phyloP scores from a whole-genome alignment of 2,329 filamentous ascomycete species.

The Parasarocladium wereldwijsianum region DNA sequence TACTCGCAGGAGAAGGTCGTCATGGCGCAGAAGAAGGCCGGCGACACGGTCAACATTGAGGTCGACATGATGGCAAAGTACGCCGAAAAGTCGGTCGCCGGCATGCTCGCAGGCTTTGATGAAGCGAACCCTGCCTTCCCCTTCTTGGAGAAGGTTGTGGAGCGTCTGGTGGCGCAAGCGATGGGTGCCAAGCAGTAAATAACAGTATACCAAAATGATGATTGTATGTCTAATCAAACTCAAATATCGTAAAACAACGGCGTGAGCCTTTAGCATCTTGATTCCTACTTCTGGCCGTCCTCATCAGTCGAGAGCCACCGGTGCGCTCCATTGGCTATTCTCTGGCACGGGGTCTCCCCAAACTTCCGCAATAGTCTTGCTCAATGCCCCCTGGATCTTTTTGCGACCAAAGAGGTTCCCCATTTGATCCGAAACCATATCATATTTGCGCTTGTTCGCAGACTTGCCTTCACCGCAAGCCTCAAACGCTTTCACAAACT shows the following conservation, averaged over 20 bases:
- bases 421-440: slow-evolving; percentile 44
- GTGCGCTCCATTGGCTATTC: no score
- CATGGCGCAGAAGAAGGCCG: slow-evolving; percentile 60
- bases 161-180: slow-evolving; percentile 58
- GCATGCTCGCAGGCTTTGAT: slow-evolving; percentile 43
- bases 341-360: slow-evolving; percentile 41
- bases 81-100: slow-evolving; percentile 76
- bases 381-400: slow-evolving; percentile 51
- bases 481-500: slow-evolving; percentile 57
- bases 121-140: slow-evolving; percentile 30
- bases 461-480: slow-evolving; percentile 31
- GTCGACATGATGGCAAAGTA: slow-evolving; percentile 82
- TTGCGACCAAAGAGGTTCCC: slow-evolving; percentile 48
- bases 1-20: slow-evolving; percentile 93
- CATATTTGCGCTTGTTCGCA: slow-evolving; percentile 40
- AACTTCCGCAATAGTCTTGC: slow-evolving; percentile 55
- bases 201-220: background rate
- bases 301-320: no score
- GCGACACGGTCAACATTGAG: slow-evolving; percentile 80
- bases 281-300: no score
- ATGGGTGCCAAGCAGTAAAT: slow-evolving; percentile 14
- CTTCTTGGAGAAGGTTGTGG: slow-evolving; percentile 57
- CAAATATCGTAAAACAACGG: no score
- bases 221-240: background rate
- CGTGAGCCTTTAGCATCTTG: no score